phyloP scores from a whole-genome alignment of 305 asterid genomes.

The Rubia peregrina region DNA sequence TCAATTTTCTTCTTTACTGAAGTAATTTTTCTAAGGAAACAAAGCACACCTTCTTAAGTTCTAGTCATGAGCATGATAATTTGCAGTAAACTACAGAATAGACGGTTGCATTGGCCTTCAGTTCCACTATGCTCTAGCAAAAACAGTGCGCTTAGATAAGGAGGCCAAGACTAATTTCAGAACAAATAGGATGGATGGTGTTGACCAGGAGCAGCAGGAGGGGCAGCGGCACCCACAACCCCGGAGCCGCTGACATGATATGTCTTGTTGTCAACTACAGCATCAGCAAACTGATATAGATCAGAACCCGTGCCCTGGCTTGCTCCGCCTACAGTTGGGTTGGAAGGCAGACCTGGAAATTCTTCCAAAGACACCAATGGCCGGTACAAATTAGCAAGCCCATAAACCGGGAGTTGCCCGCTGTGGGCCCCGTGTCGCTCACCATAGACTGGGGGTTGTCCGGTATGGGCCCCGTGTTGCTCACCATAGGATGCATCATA shows the following conservation, averaged over 20 bases:
- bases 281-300: slow-evolving; percentile 62
- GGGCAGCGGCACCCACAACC: slow-evolving; percentile 19
- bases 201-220: slow-evolving; percentile 26
- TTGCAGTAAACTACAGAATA: not conserved
- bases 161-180: slow-evolving; percentile 13
- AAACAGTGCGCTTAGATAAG: not conserved
- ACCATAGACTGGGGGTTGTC: slow-evolving; percentile 26
- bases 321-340: slow-evolving; percentile 31
- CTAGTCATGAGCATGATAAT: not conserved
- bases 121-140: not conserved
- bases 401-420: slow-evolving; percentile 29
- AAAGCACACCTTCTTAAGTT: not conserved
- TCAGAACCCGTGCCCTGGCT: slow-evolving; percentile 36
- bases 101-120: not conserved
- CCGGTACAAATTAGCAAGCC: slow-evolving; percentile 42
- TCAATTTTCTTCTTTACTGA: not conserved
- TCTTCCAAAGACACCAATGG: slow-evolving; percentile 37
- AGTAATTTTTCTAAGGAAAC: not conserved
- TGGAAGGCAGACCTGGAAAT: slow-evolving; percentile 35
- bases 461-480: slow-evolving; percentile 23
- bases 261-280: slow-evolving; percentile 35
- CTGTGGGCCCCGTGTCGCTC: slow-evolving; percentile 19
- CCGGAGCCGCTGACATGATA: slow-evolving; percentile 26
- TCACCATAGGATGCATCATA: slow-evolving; percentile 29
- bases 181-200: slow-evolving; percentile 36